Conservation (phyloP, 257 asterid genomes). For the Fraxinus quadrangulata region DNA sequence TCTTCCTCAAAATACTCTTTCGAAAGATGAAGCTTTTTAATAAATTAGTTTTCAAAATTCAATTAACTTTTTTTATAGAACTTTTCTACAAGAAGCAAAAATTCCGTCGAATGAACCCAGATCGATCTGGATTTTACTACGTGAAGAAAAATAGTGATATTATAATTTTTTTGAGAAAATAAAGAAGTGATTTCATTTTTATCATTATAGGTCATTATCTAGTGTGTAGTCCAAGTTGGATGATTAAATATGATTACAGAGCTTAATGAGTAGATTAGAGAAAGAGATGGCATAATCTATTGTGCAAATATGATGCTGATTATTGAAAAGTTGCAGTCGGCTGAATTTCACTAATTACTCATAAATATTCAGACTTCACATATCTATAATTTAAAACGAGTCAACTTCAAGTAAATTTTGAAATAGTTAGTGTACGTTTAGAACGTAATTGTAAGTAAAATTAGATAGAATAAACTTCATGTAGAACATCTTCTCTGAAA, state of each 20-base stretch:
- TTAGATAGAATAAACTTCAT: too few relatives aligned
- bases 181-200: not conserved
- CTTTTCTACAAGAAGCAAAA: too few relatives aligned
- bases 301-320: not conserved
- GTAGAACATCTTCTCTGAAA: too few relatives aligned
- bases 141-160: not conserved
- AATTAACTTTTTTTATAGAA: too few relatives aligned
- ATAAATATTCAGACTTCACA: not conserved
- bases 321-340: not conserved
- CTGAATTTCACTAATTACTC: not conserved
- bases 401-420: not conserved
- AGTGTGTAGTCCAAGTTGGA: slow-evolving; percentile 3
- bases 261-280: not conserved
- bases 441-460: not conserved
- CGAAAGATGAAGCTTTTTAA: too few relatives aligned
- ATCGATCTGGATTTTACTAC: not conserved
- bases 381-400: not conserved
- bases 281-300: slow-evolving; percentile 1
- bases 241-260: not conserved
- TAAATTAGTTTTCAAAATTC: too few relatives aligned
- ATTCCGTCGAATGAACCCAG: too few relatives aligned
- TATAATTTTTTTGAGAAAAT: not conserved
- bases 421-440: not conserved
- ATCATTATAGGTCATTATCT: not conserved
- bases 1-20: too few relatives aligned